Conservation (phyloP, 148 eudicot species). For the Rhododendron ferrugineum region DNA sequence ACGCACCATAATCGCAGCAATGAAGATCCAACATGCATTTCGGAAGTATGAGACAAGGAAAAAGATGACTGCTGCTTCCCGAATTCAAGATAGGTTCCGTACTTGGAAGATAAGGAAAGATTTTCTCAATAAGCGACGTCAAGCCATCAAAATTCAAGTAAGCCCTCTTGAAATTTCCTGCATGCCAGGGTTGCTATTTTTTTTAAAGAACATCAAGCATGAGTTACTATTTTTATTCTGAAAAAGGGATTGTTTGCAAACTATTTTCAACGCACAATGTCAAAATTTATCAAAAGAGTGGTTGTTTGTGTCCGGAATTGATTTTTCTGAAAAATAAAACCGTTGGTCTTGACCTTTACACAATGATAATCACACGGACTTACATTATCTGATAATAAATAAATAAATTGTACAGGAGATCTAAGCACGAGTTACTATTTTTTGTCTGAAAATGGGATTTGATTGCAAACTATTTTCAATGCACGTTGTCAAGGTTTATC, state of each 20-base stretch:
- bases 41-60: slow-evolving; percentile 60
- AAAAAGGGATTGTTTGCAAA: not conserved
- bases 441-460: not conserved
- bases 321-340: not conserved
- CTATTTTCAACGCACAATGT: not conserved
- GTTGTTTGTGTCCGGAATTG: not conserved
- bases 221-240: not conserved
- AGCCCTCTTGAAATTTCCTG: slow-evolving; percentile 14
- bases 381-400: not conserved
- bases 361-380: not conserved
- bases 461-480: not conserved
- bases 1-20: slow-evolving; percentile 73
- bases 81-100: slow-evolving; percentile 77
- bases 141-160: slow-evolving; percentile 87
- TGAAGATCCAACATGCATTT: slow-evolving; percentile 97
- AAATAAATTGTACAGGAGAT: not conserved
- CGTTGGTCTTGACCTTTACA: not conserved
- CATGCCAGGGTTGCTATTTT: not conserved
- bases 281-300: not conserved
- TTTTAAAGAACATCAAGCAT: not conserved
- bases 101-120: slow-evolving; percentile 79
- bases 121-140: slow-evolving; percentile 76
- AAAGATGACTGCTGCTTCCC: slow-evolving; percentile 67
- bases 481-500: not conserved
- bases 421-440: not conserved